Evolutionary conservation across 2,329 filamentous ascomycete genomes (phyloP), one percentile per base, ranked within the genome.

Genomic region (Fusarium duplospermum): DNA sequence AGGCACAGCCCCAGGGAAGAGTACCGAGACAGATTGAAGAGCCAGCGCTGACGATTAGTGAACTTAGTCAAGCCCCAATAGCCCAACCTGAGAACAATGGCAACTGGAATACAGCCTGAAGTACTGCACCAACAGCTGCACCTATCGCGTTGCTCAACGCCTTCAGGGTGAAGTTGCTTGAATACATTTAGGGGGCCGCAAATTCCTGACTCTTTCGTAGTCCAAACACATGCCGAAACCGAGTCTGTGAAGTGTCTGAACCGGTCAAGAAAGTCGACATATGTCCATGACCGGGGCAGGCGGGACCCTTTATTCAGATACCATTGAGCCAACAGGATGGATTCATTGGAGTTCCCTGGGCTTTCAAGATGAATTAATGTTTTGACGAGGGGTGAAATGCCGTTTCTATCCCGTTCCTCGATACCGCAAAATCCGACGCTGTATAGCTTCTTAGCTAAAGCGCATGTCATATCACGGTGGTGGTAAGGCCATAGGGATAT

Each of bases 121-220:
- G 38, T 50, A 29, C 52, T 64, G 2, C 62, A 64, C 62, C 62
- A 64, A 22, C 62, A 64, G 3, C 1, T 29, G 27, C 62, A 64
- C 3, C 29, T 27, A 22, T 64, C 62, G 0, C 13, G 31, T 9
- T 47, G 52, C 18, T 29, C 36, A 9, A 24, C 27, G 11, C 31
- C 52, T 4, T 45, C 4, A 1, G 16, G 18, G 2, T 47, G 31
- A 27, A 64, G n/a, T 7, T 50, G 2, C 16, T 11, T 13, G 8
- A 64, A 64, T 5, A 22, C 6, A 0, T 14, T 10, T 18, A 64
- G 4, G 4, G 8, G 14, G 6, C 38, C 62, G 7, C 7, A 58
- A 4, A 58, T 16, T 9, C 1, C 27, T 2, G 4, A 13, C n/a
- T 18, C 20, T 36, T 36, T 20, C 5, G 7, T 7, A 22, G 50